Conservation (phyloP, 2,329 filamentous ascomycete species). For the Dactylella cylindrospora region DNA sequence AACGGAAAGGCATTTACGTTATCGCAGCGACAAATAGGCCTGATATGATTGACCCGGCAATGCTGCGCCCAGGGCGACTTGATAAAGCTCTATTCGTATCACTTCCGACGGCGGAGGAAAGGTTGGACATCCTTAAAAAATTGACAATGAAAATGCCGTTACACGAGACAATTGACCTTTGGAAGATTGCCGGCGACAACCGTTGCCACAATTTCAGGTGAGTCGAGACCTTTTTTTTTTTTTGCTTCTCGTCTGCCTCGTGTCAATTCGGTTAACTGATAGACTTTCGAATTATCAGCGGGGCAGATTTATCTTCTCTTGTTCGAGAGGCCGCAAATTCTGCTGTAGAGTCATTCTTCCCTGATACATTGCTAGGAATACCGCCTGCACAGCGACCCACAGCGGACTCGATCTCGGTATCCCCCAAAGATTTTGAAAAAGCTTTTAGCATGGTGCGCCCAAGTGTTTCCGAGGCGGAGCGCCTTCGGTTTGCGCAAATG, state of each 20-base stretch:
- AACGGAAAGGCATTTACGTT: constrained; percentile 83
- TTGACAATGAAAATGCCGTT: constrained; percentile 59
- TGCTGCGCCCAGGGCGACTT: constrained; percentile 86
- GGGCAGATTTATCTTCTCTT: constrained; percentile 64
- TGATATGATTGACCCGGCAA: constrained; percentile 94
- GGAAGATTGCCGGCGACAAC: constrained; percentile 65
- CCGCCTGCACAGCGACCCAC: not conserved
- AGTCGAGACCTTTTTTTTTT: constrained; percentile 1
- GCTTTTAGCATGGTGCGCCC: constrained; percentile 55
- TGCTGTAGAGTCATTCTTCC: constrained; percentile 43
- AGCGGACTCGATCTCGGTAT: constrained; percentile 9
- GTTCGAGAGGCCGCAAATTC: constrained; percentile 59
- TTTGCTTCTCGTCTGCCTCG: not conserved
- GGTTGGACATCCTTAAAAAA: constrained; percentile 81
- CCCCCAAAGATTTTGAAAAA: constrained; percentile 53
- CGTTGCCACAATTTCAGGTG: constrained; percentile 73
- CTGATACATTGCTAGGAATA: constrained; percentile 8
- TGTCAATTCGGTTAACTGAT: constrained; percentile 1
- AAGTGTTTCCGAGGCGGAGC: constrained; percentile 48
- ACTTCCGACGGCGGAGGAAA: constrained; percentile 73
- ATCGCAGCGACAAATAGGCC: constrained; percentile 93
- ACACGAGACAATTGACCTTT: constrained; percentile 60
- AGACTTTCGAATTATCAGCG: constrained; percentile 49
- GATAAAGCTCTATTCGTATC: constrained; percentile 89
- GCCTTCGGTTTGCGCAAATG: constrained; percentile 30